Evolutionary conservation across 2,329 filamentous ascomycete species (phyloP).

Genomic region (Lasiodiplodia gonubiensis): DNA sequence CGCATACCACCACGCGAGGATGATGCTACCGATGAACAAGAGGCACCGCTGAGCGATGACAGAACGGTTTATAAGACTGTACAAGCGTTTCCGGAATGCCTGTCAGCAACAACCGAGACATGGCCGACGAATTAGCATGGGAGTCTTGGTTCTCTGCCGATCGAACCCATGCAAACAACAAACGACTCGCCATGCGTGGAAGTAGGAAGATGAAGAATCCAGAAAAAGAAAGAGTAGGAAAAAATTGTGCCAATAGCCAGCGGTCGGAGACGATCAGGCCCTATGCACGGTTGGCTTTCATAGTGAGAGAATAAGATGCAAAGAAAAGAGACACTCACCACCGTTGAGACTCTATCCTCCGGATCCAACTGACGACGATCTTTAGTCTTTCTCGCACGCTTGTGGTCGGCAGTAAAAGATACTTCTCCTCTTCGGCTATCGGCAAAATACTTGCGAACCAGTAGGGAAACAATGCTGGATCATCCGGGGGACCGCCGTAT

Average conservation of each 20-base stretch:
- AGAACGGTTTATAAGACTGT: conserved; percentile 46
- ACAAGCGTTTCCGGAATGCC: conserved; percentile 48
- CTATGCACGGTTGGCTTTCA: conserved; percentile 10
- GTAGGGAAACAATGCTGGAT: conserved; percentile 81
- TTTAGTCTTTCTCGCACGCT: conserved; percentile 83
- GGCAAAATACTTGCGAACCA: conserved; percentile 88
- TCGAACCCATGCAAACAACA: conserved; percentile 10
- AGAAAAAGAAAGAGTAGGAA: background rate
- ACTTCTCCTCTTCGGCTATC: conserved; percentile 78
- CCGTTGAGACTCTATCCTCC: conserved; percentile 70
- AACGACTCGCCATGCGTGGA: conserved; percentile 20
- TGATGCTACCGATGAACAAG: conserved; percentile 25
- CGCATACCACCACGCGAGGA: conserved; percentile 28
- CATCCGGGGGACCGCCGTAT: conserved; percentile 77
- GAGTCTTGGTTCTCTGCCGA: conserved; percentile 16
- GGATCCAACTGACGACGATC: conserved; percentile 80
- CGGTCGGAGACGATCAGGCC: conserved; percentile 1
- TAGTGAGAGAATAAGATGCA: background rate
- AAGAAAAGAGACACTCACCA: conserved; percentile 63
- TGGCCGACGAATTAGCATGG: conserved; percentile 25
- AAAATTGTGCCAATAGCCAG: background rate
- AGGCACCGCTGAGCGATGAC: conserved; percentile 26
- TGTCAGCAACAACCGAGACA: conserved; percentile 34
- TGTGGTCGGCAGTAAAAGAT: conserved; percentile 71
- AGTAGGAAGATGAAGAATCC: background rate